Conservation (phyloP, 2,329 filamentous ascomycete genomes). For the Cladophialophora bantiana region DNA sequence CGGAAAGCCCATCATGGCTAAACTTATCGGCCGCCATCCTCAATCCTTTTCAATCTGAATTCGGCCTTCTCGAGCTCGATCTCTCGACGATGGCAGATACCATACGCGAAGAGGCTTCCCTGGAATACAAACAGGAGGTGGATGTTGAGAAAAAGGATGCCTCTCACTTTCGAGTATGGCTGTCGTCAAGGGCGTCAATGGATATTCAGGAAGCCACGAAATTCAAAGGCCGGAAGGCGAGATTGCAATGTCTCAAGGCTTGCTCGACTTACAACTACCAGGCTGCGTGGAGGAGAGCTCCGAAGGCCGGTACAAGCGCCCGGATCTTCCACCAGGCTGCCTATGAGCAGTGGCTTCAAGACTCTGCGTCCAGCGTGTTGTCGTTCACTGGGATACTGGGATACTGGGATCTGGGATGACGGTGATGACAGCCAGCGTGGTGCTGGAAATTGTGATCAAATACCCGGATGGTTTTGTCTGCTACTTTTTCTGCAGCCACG, state of each 20-base stretch:
- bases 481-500: conserved; percentile 38
- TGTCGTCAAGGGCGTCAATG: not conserved
- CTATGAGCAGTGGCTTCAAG: conserved; percentile 33
- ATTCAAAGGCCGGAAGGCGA: conserved; percentile 9
- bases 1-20: conserved; percentile 21
- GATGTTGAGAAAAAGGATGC: conserved; percentile 15
- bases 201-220: not conserved
- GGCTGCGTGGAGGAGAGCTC: conserved; percentile 36
- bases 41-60: conserved; percentile 30
- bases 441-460: conserved; percentile 28
- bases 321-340: conserved; percentile 23
- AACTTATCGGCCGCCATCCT: conserved; percentile 24
- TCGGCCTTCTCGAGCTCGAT: conserved; percentile 16
- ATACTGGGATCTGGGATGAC: conserved; percentile 40
- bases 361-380: conserved; percentile 16
- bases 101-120: conserved; percentile 24
- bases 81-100: conserved; percentile 7
- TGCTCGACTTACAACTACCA: conserved; percentile 33
- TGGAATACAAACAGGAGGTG: conserved; percentile 21
- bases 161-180: conserved; percentile 7
- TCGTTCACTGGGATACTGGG: conserved; percentile 40
- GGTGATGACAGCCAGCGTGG: conserved; percentile 37
- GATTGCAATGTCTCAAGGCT: conserved; percentile 17
- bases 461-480: conserved; percentile 24
- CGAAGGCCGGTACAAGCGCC: conserved; percentile 30